Base-by-base conservation (phyloP, 192 early-diverging fungal species). In the Irineochytrium annulatum region DNA sequence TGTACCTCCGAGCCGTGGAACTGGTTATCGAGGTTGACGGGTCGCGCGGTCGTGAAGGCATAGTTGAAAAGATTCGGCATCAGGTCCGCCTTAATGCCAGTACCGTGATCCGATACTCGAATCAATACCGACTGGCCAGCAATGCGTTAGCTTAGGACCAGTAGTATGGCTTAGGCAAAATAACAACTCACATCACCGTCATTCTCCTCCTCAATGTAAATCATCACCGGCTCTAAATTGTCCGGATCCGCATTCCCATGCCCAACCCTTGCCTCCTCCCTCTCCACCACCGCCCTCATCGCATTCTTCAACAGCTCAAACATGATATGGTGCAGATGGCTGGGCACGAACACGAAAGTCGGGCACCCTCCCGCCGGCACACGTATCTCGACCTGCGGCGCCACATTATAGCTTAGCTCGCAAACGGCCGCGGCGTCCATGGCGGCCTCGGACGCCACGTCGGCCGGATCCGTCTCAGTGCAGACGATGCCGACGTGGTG, bases 251-350 rank as follows among this genome's bases (percentile, higher is more conserved):
- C 46, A 24, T 49, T 49, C 13, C 46, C 46, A 24, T 8, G 11
- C 8, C 46, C 46, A 22, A 49, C 46, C 13, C 8, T 24, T 6
- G 24, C 13, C 46, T 49, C 46, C 11, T 5, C 24, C 46, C 26
- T 75, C 76, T 97, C 95, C 32, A 97, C 91, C 2, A 92, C 87
- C 4, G 95, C 95, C 29, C 95, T 84, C 61, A 97, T 74, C 24
- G 88, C 89, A 75, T 97, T 97, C 73, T 97, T 97, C 33, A 95
- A 72, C 44, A 97, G 75, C 84, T 97, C 95, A 77, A 97, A 97
- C 22, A 95, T 52, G 89, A 95, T 93, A 67, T 97, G 94, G 73
- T 91, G 92, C 70, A 97, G 75, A 68, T 97, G 94, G 20, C 84
- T 86, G 5, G 92, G 92, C 32, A 97, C 90, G 69, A 94, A 97